Evolutionary conservation across 2,329 filamentous ascomycete species (phyloP).

Genomic region (Phaeoacremonium minimum): DNA sequence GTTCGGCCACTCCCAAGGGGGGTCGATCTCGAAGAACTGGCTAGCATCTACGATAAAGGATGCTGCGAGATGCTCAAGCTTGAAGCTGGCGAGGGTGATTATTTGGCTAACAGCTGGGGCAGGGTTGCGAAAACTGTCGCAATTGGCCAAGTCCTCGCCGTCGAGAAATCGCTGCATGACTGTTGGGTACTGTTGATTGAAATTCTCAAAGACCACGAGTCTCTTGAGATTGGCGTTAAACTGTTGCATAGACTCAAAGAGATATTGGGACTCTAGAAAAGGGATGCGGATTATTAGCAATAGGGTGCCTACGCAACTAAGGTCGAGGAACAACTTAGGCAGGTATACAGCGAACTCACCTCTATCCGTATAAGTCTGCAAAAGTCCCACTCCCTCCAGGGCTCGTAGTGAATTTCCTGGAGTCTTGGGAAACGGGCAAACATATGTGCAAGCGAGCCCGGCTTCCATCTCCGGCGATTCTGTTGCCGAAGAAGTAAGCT

Average conservation of each 20-base stretch:
- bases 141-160: conserved; percentile 1
- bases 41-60: conserved; percentile 23
- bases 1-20: conserved; percentile 20
- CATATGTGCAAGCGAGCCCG: conserved; percentile 18
- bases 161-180: conserved; percentile 9
- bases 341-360: conserved; percentile 11
- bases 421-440: conserved; percentile 22
- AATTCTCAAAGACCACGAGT: conserved; percentile 23
- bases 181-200: conserved; percentile 22
- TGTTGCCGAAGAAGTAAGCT: conserved; percentile 24
- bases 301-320: neutral
- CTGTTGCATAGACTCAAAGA: conserved; percentile 13
- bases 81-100: conserved; percentile 17
- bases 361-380: conserved; percentile 10
- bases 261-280: conserved; percentile 12
- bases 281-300: conserved; percentile 8
- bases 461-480: conserved; percentile 23
- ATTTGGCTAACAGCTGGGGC: conserved; percentile 13
- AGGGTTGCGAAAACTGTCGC: conserved; percentile 14
- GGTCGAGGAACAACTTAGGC: conserved; percentile 12
- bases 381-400: conserved; percentile 22
- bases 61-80: conserved; percentile 21
- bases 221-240: conserved; percentile 12
- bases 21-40: conserved; percentile 20
- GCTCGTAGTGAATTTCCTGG: conserved; percentile 24